Percentiles rank a stretch among this genome's conserved stretches.
Conservation (phyloP, 768 basidiomycete genomes). For the Kwoniella heveanensis region DNA sequence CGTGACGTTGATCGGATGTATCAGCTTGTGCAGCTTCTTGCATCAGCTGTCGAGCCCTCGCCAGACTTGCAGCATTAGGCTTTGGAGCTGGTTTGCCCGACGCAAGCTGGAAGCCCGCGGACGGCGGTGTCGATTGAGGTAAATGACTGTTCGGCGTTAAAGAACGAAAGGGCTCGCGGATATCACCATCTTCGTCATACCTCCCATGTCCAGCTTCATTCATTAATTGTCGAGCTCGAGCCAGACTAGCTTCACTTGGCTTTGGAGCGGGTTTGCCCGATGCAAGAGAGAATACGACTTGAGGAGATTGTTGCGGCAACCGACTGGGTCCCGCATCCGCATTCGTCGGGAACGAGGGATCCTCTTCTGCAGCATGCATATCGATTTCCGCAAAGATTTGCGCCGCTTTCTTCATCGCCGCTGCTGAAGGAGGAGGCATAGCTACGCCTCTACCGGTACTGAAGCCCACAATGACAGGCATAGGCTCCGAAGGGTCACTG, state of each 20-base stretch:
- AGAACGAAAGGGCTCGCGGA: neutral
- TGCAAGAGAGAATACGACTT: neutral
- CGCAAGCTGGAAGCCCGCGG: neutral
- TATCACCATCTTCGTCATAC: neutral
- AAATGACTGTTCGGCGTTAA: neutral
- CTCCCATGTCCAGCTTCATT: neutral
- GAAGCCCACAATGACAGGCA: slow-evolving; percentile 18
- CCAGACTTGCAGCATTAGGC: neutral
- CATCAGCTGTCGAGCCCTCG: neutral
- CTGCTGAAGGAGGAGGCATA: slow-evolving; percentile 28
- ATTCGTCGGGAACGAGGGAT: neutral
- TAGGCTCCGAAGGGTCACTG: slow-evolving; percentile 5
- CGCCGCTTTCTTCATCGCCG: slow-evolving; percentile 15
- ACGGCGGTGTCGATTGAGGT: neutral
- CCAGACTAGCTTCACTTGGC: neutral
- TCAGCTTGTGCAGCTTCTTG: neutral
- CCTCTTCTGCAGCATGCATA: neutral
- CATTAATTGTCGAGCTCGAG: neutral
- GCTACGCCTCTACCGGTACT: slow-evolving; percentile 27
- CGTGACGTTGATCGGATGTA: neutral
- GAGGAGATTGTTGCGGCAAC: neutral
- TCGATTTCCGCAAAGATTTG: slow-evolving; percentile 20
- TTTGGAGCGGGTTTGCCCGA: slow-evolving; percentile 1
- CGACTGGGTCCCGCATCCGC: slow-evolving; percentile 1
- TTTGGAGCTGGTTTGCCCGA: neutral